Conservation (phyloP, 2,329 filamentous ascomycete species). For the Spiromastix sp. region DNA sequence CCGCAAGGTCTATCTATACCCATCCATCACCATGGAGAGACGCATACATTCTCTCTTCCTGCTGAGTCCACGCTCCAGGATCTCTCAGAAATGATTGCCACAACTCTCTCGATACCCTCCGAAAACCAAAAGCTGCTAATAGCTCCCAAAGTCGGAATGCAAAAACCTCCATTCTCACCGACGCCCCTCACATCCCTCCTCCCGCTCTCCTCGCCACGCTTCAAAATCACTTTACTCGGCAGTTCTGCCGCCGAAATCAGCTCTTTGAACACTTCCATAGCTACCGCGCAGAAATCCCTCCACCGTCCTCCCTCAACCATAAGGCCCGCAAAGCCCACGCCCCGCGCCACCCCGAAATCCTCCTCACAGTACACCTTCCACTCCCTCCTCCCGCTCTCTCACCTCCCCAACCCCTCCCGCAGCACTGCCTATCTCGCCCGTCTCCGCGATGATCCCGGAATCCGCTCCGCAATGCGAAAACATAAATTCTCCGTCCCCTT, state of each 20-base stretch:
- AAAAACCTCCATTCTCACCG: slow-evolving; percentile 34
- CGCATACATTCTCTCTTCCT: slow-evolving; percentile 39
- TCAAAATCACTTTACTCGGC: slow-evolving; percentile 39
- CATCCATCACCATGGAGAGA: slow-evolving; percentile 45
- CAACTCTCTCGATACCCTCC: slow-evolving; percentile 27
- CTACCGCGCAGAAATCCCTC: slow-evolving; percentile 5
- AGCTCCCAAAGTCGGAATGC: slow-evolving; percentile 36
- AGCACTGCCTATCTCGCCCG: slow-evolving; percentile 63
- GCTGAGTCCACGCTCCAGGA: slow-evolving; percentile 41
- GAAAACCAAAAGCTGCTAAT: slow-evolving; percentile 37
- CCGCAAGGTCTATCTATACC: slow-evolving; percentile 29
- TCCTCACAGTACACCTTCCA: slow-evolving; percentile 62
- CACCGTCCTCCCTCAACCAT: slow-evolving; percentile 5
- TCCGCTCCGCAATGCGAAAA: slow-evolving; percentile 69
- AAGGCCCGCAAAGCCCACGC: slow-evolving; percentile 17
- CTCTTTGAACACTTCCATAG: slow-evolving; percentile 29
- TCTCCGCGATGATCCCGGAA: slow-evolving; percentile 72
- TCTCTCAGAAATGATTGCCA: slow-evolving; percentile 26
- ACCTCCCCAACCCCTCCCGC: slow-evolving; percentile 66
- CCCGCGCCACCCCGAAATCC: slow-evolving; percentile 20
- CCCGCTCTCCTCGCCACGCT: slow-evolving; percentile 24
- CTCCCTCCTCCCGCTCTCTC: slow-evolving; percentile 60
- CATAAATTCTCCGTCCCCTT: slow-evolving; percentile 78
- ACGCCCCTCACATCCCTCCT: slow-evolving; percentile 25
- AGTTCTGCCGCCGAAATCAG: slow-evolving; percentile 32